These are phyloP conservation scores for Beauveria asiatica DNA, from an alignment of 2,329 filamentous ascomycete species.

Conservation along the genomic window DNA sequence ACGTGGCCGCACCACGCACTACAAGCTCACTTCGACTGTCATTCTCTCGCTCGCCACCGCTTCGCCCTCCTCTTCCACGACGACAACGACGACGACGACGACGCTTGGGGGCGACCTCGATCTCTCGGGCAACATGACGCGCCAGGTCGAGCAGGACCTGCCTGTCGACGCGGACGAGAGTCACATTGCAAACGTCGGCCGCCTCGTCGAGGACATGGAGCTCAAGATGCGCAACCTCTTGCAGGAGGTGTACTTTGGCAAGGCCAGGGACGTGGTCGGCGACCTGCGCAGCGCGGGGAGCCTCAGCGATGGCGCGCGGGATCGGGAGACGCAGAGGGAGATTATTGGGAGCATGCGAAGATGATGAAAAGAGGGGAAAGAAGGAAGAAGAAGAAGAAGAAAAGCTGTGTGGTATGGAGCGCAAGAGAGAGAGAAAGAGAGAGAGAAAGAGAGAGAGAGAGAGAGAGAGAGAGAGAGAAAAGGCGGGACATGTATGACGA, in stretches of 20 bases:
- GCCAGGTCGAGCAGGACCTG: constrained; percentile 88
- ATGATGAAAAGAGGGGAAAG: neutral
- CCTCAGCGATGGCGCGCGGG: constrained; percentile 74
- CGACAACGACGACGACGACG: constrained; percentile 21
- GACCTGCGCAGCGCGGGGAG: constrained; percentile 82
- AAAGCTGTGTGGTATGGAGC: neutral
- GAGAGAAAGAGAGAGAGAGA: neutral
- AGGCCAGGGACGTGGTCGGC: constrained; percentile 96
- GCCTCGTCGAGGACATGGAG: constrained; percentile 97
- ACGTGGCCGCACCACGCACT: constrained; percentile 83
- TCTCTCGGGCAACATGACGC: constrained; percentile 94
- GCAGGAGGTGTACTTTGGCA: constrained; percentile 99
- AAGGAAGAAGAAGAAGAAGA: too few species aligned
- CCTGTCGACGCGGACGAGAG: constrained; percentile 82
- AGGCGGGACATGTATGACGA: neutral
- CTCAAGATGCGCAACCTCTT: constrained; percentile 97
- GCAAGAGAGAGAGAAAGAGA: neutral
- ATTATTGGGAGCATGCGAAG: constrained; percentile 62
- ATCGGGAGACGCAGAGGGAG: constrained; percentile 79
- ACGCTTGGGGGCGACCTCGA: constrained; percentile 71
- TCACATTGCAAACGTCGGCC: constrained; percentile 92
- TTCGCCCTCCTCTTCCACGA: constrained; percentile 9
- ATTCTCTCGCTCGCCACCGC: constrained; percentile 75
- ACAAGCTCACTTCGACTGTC: constrained; percentile 95
- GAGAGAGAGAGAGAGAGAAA: neutral